These are phyloP conservation scores for Immersiporthe knoxdaviesiana DNA, from an alignment of 2,329 filamentous ascomycete genomes.

Conservation along the genomic window DNA sequence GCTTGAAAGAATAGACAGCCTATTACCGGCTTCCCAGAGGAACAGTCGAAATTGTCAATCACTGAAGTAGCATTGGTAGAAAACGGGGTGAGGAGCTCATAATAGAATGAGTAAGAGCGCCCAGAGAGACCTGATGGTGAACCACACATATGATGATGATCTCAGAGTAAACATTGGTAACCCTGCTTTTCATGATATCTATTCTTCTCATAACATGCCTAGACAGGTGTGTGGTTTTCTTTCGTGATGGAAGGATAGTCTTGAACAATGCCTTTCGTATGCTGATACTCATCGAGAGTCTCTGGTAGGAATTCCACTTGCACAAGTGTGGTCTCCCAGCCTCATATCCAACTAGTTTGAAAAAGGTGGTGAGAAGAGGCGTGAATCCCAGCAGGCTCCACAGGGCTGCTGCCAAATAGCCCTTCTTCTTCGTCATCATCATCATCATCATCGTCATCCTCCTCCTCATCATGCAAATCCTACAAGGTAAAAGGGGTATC, in stretches of 20 bases:
- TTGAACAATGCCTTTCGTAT: slow-evolving; percentile 3
- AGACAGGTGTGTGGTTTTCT: neutral
- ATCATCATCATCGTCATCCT: neutral
- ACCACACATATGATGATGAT: no score
- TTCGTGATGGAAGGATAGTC: neutral
- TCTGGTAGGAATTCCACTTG: neutral
- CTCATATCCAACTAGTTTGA: neutral
- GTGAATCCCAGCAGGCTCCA: neutral
- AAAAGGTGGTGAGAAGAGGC: neutral
- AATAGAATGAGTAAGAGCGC: no score
- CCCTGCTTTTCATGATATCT: neutral
- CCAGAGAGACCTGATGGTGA: no score
- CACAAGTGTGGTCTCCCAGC: neutral
- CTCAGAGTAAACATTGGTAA: neutral
- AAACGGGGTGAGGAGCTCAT: no score
- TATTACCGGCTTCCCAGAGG: no score
- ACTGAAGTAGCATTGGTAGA: no score
- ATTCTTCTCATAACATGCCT: neutral
- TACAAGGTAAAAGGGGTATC: neutral
- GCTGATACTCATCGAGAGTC: neutral
- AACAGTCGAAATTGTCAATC: no score
- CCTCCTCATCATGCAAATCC: neutral
- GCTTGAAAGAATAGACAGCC: no score
- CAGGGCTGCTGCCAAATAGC: neutral
- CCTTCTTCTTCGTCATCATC: neutral